Percentiles rank a stretch among this genome's conserved stretches.
phyloP scores from a whole-genome alignment of 306 rosid species.

The Castanea crenata region DNA sequence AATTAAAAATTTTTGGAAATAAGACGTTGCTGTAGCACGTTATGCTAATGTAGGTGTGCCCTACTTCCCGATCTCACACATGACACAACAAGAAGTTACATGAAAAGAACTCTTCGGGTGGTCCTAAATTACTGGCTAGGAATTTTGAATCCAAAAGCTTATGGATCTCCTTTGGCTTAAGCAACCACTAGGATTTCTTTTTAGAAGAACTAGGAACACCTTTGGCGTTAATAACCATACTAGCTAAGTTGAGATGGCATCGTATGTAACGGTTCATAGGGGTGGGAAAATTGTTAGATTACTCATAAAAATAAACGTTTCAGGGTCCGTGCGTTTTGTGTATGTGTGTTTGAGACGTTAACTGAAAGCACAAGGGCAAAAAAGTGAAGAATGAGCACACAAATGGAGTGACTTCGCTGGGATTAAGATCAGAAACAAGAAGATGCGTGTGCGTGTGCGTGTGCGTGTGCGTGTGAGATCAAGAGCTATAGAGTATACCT shows the following conservation, averaged over 20 bases:
- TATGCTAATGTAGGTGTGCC: too few relatives aligned
- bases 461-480: background rate
- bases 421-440: background rate
- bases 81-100: too few relatives aligned
- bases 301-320: background rate
- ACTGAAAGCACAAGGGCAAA: background rate
- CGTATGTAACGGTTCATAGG: background rate
- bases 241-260: background rate
- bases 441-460: background rate
- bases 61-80: too few relatives aligned
- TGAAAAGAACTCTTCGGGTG: too few relatives aligned
- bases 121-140: too few relatives aligned
- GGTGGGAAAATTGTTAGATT: background rate
- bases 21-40: too few relatives aligned
- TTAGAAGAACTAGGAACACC: too few relatives aligned
- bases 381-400: background rate
- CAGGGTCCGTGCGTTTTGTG: background rate
- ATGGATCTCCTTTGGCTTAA: too few relatives aligned
- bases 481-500: constrained; percentile 23
- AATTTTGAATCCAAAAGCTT: too few relatives aligned
- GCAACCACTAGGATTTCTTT: too few relatives aligned
- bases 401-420: background rate
- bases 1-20: too few relatives aligned
- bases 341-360: background rate
- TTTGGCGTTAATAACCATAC: too few relatives aligned